phyloP scores from a whole-genome alignment of 2,329 filamentous ascomycete genomes.

The Botrytis tulipae region DNA sequence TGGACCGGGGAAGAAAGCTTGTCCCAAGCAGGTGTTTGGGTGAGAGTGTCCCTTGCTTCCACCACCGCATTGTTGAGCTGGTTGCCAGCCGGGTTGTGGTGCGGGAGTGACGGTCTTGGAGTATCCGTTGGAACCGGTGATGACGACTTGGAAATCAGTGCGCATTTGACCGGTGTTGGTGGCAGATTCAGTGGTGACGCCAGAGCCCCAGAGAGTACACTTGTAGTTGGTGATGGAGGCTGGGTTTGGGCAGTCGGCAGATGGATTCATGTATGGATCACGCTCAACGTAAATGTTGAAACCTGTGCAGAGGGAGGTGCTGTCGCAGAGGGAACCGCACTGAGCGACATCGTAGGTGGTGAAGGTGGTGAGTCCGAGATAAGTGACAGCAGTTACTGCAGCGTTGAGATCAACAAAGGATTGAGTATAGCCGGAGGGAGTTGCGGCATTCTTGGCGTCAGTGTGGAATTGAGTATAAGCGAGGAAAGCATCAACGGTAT shows the following conservation, averaged over 20 bases:
- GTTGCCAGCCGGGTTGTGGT: conserved; percentile 23
- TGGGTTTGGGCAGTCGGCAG: conserved; percentile 37
- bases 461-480: conserved; percentile 27
- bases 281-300: conserved; percentile 41
- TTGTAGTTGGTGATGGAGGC: conserved; percentile 38
- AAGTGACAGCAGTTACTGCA: conserved; percentile 27
- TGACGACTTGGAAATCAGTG: conserved; percentile 41
- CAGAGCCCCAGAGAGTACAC: conserved; percentile 39
- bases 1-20: conserved; percentile 29
- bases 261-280: conserved; percentile 37
- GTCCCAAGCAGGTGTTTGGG: conserved; percentile 27
- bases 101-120: conserved; percentile 26
- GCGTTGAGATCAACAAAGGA: conserved; percentile 38
- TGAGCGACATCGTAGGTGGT: conserved; percentile 33
- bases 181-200: conserved; percentile 33
- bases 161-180: conserved; percentile 39
- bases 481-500: conserved; percentile 39
- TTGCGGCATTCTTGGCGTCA: conserved; percentile 30
- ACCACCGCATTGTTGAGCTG: conserved; percentile 23
- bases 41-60: conserved; percentile 25
- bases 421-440: conserved; percentile 37
- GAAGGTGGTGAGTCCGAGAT: conserved; percentile 34
- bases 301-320: conserved; percentile 30
- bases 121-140: conserved; percentile 46
- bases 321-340: conserved; percentile 34